These are phyloP conservation scores for Ocimum tenuiflorum DNA, from an alignment of 257 asterid species.

Conservation along the genomic window DNA sequence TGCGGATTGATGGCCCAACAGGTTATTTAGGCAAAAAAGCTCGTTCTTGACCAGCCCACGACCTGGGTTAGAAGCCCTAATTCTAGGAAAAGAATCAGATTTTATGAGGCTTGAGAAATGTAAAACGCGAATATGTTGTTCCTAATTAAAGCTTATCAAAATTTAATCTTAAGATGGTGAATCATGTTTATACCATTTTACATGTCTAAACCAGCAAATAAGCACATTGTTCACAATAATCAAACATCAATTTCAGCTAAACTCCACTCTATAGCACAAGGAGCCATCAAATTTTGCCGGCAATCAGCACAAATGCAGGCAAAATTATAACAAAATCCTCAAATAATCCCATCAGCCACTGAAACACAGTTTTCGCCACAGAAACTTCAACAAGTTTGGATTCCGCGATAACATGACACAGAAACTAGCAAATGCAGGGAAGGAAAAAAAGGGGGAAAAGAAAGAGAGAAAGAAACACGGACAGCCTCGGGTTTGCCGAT, in stretches of 20 bases:
- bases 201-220: neutral
- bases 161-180: neutral
- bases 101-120: neutral
- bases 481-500: slow-evolving; percentile 94
- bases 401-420: too few species aligned
- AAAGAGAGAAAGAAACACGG: neutral
- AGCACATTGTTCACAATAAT: neutral
- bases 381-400: too few species aligned
- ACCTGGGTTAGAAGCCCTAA: neutral
- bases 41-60: neutral
- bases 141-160: neutral
- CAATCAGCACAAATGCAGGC: neutral
- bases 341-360: slow-evolving; percentile 17
- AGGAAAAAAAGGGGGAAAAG: neutral
- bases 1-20: neutral
- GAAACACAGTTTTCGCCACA: too few species aligned
- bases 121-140: neutral
- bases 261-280: neutral
- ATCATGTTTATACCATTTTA: neutral
- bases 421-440: neutral
- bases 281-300: neutral
- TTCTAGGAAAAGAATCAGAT: neutral
- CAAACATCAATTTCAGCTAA: neutral
- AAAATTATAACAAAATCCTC: neutral
- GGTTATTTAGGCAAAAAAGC: neutral